Percentiles rank a stretch among this genome's conserved stretches.
These are phyloP conservation scores for Hericium rajendrae DNA, from an alignment of 768 basidiomycete genomes.

Conservation along the genomic window DNA sequence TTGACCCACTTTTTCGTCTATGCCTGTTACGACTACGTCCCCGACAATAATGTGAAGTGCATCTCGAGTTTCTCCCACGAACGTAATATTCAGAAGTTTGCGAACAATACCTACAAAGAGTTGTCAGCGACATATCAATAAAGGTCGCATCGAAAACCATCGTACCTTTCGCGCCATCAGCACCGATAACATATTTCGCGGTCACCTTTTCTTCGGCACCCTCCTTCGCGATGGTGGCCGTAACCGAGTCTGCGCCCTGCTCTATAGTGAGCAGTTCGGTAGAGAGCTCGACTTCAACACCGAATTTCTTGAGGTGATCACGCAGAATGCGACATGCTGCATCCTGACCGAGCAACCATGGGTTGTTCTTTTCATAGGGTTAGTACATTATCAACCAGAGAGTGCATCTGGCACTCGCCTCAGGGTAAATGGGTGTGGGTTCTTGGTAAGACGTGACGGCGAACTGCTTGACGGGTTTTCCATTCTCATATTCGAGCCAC, in stretches of 20 bases:
- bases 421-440: neutral
- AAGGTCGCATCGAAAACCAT: neutral
- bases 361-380: neutral
- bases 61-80: constrained; percentile 1
- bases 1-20: neutral
- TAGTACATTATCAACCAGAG: neutral
- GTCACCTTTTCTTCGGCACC: neutral
- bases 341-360: neutral
- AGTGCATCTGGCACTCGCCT: neutral
- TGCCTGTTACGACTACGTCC: neutral
- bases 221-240: neutral
- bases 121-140: neutral
- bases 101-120: neutral
- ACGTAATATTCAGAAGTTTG: neutral
- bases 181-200: constrained; percentile 1
- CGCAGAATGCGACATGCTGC: neutral
- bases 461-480: neutral
- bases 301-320: neutral
- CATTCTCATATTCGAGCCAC: neutral
- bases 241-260: neutral
- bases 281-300: neutral
- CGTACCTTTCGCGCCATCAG: constrained; percentile 2
- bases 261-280: neutral
- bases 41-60: neutral
- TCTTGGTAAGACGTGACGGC: neutral